Base-by-base conservation (phyloP, 1,284 basidiomycete genomes). In the Sporisorium exsertum region DNA sequence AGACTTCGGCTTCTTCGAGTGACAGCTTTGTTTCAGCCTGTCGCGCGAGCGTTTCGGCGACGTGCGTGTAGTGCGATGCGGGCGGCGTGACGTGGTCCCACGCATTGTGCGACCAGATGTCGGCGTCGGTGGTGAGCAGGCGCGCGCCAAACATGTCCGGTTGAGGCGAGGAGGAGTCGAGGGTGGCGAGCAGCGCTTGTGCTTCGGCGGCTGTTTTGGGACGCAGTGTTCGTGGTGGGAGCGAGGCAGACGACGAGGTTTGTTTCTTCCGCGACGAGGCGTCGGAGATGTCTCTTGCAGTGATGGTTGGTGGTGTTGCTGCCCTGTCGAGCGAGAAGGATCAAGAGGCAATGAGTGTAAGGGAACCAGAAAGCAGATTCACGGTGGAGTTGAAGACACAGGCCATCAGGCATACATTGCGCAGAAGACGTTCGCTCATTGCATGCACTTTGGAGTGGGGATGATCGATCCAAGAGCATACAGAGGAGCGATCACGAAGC, bases 11-110 rank as follows among this genome's bases (percentile, higher is more conserved):
- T n/a, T 83, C 77, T 10, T 74, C 72, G 12, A 74, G 52, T 2
- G 64, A 37, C 5, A 84, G 71, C 32, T 74, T 72, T 5, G 77
- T 72, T 27, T 79, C 78, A 0, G 77, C 74, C 51, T 84, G 82
- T 22, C 65, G 71, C 18, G 64, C 71, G 2, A 84, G 62, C 5
- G 74, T 68, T 0, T 50, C 58, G 8, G 72, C 68, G 2, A 83
- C 76, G 37, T 56, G 57, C 18, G 61, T 61, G 37, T 74, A 68
- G 54, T 83, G 79, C 8, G 77, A 74, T 1, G 63, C 33, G 3
- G 82, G 82, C 0, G 81, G 82, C 50, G 57, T 66, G 53, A 82
- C 82, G 50, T 84, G 82, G 43, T 84, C 82, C 82, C 81, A 84
- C 5, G 83, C 83, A 51, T 84, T 84, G 72, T 81, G 79, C 3